Evolutionary conservation across 306 rosid species (phyloP).

Genomic region (Alnus rubra): DNA sequence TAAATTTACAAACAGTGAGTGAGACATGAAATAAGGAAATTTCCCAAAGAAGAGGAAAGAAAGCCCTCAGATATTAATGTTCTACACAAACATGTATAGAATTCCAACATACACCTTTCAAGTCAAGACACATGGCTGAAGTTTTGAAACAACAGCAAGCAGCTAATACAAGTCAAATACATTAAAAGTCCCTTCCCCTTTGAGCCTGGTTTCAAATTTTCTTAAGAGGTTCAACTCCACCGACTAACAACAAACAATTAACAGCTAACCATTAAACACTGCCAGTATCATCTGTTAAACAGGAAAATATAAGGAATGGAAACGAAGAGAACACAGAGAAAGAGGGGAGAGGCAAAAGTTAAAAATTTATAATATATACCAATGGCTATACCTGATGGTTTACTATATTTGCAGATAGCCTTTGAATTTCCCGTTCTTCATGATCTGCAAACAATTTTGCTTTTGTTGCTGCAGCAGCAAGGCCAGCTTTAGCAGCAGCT

Average conservation of each 20-base stretch:
- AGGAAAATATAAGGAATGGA: conserved; percentile 5
- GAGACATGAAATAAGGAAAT: neutral
- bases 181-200: conserved; percentile 16
- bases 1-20: neutral
- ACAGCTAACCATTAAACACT: neutral
- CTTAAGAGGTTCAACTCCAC: conserved; percentile 29
- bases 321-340: conserved; percentile 12
- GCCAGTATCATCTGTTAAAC: neutral
- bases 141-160: conserved; percentile 6
- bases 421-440: conserved; percentile 99
- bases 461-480: conserved; percentile 96
- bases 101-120: neutral
- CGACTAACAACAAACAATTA: neutral
- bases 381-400: conserved; percentile 78
- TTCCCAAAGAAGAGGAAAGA: neutral
- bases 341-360: conserved; percentile 1
- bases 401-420: conserved; percentile 88
- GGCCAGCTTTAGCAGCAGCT: conserved; percentile 91
- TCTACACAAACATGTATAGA: neutral
- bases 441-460: conserved; percentile 96
- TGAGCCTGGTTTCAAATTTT: conserved; percentile 20
- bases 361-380: conserved; percentile 1
- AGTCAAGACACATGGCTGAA: neutral
- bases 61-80: neutral
- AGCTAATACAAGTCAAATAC: conserved; percentile 28